phyloP scores from a whole-genome alignment of 2,329 filamentous ascomycete species.

The Didymella segeticola region DNA sequence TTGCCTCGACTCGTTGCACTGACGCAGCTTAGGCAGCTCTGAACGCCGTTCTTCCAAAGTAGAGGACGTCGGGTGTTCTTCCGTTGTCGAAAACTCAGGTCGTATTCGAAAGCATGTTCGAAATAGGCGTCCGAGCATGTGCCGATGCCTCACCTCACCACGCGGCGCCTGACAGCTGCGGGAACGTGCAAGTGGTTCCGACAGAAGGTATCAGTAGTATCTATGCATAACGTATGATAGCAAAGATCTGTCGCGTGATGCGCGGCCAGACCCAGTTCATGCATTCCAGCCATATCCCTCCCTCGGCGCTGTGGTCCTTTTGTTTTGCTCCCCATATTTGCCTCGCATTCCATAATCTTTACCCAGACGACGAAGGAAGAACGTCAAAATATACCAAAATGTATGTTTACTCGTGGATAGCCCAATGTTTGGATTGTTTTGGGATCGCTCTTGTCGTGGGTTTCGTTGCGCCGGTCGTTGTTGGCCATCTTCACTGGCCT shows the following conservation, averaged over 20 bases:
- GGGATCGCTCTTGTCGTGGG: slow-evolving; percentile 23
- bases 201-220: neutral
- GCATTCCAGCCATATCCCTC: slow-evolving; percentile 41
- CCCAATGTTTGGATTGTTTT: slow-evolving; percentile 20
- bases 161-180: slow-evolving; percentile 8
- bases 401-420: slow-evolving; percentile 37
- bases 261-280: slow-evolving; percentile 14
- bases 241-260: slow-evolving; percentile 10
- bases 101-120: neutral
- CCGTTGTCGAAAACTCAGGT: neutral
- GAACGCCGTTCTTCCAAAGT: neutral
- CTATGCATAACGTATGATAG: slow-evolving; percentile 6
- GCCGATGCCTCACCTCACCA: slow-evolving; percentile 4
- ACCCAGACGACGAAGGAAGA: slow-evolving; percentile 46
- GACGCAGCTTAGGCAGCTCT: slow-evolving; percentile 11
- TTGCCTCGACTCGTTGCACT: slow-evolving; percentile 17
- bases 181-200: slow-evolving; percentile 6
- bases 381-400: slow-evolving; percentile 37
- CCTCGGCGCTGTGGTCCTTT: slow-evolving; percentile 19
- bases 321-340: slow-evolving; percentile 42
- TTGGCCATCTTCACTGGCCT: slow-evolving; percentile 5
- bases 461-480: slow-evolving; percentile 29
- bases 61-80: neutral
- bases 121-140: neutral
- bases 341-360: slow-evolving; percentile 45